Evolutionary conservation across 2,329 filamentous ascomycete genomes (phyloP), one percentile per base, ranked within the genome.

Genomic region (Epichloe baconii): DNA sequence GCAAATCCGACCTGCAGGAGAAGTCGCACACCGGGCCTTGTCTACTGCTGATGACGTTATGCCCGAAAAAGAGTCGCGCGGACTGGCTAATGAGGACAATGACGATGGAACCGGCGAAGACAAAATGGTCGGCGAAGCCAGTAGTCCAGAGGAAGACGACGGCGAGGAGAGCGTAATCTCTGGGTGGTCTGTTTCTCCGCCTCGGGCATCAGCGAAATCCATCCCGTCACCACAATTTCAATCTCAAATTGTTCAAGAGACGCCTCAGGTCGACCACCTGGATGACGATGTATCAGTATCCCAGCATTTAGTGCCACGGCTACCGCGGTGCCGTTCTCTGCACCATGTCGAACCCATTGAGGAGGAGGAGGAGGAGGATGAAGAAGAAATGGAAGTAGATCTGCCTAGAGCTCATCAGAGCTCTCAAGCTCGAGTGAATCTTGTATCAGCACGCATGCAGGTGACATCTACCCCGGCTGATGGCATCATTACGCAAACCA

Each of bases 371-470:
- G 43, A 43, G 3, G 60, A 54, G 55, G 55, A 54, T 23, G 53
- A 61, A 8, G 67, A 69, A n/a, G 69, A 71, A 45, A 61, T 64
- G 45, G 61, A 62, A 37, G 60, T 63, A 44, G 61, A 62, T 36
- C 54, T 68, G 4, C 66, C 67, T 2, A 61, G 61, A 38, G 63
- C 60, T 6, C 58, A 61, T 14, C 50, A 55, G 38, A 49, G 47
- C 10, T 26, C 41, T 11, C 52, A 56, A 40, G 44, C 34, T 6
- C 54, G 61, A 15, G 54, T 67, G 10, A 64, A 64, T 38, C 55
- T 59, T n/a, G 52, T 50, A 41, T 54, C 60, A 41, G 53, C 59
- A 14, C 56, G 53, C 34, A 49, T 54, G 4, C 50, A 56, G 17
- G 42, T 54, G 34, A 48, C 49, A 4, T 56, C 56, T 17, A 52